These are phyloP conservation scores for Myriosclerotinia duriaeana DNA, from an alignment of 2,329 filamentous ascomycete genomes.

Conservation along the genomic window DNA sequence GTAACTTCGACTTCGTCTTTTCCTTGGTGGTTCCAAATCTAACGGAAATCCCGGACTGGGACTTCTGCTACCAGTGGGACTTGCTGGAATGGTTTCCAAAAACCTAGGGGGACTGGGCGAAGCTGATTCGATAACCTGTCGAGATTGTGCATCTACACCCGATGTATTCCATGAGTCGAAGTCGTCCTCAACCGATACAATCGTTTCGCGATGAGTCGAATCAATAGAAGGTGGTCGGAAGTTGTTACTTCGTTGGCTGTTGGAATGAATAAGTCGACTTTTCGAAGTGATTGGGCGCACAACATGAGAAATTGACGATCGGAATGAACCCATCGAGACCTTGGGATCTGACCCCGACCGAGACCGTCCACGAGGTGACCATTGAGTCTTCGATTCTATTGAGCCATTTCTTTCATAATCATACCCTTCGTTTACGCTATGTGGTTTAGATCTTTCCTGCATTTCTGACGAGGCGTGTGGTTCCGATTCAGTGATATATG, in stretches of 20 bases:
- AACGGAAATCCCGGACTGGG: slow-evolving; percentile 61
- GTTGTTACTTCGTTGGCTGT: slow-evolving; percentile 38
- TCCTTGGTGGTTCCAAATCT: slow-evolving; percentile 53
- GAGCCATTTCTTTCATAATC: slow-evolving; percentile 29
- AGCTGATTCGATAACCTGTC: slow-evolving; percentile 54
- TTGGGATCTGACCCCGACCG: slow-evolving; percentile 45
- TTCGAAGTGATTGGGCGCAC: slow-evolving; percentile 58
- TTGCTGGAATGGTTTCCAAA: slow-evolving; percentile 71
- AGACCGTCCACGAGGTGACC: slow-evolving; percentile 48
- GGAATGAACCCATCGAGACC: slow-evolving; percentile 48
- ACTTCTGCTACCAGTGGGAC: slow-evolving; percentile 62
- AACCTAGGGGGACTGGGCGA: slow-evolving; percentile 44
- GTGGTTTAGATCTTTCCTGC: slow-evolving; percentile 28
- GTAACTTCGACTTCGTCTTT: slow-evolving; percentile 37
- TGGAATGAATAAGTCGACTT: slow-evolving; percentile 51
- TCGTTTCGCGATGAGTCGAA: slow-evolving; percentile 41
- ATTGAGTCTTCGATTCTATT: slow-evolving; percentile 32
- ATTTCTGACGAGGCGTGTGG: slow-evolving; percentile 32
- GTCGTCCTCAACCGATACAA: slow-evolving; percentile 51
- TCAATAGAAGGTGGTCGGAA: slow-evolving; percentile 51
- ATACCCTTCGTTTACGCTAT: slow-evolving; percentile 26
- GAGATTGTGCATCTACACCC: slow-evolving; percentile 60
- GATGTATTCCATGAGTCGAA: slow-evolving; percentile 78
- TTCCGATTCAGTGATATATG: slow-evolving; percentile 32
- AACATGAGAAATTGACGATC: slow-evolving; percentile 49